phyloP scores from a whole-genome alignment of 305 asterid species.

The Fraxinus xanthoxyloides region DNA sequence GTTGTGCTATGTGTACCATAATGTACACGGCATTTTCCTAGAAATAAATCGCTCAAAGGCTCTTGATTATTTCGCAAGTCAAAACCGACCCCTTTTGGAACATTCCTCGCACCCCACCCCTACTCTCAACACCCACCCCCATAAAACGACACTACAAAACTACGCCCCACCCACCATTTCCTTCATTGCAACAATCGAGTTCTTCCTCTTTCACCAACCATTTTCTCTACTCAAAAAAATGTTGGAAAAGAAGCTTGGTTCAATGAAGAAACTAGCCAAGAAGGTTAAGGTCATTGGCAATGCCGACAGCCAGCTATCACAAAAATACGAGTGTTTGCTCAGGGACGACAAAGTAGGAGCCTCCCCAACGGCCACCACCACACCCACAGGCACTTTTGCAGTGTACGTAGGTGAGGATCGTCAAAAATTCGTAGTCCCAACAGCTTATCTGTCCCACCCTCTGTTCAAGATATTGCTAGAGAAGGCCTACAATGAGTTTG shows the following conservation, averaged over 20 bases:
- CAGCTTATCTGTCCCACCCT: conserved; percentile 69
- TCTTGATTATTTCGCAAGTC: conserved; percentile 25
- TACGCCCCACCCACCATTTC: conserved; percentile 21
- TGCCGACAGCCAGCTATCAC: conserved; percentile 16
- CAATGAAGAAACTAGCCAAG: conserved; percentile 59
- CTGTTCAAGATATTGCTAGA: conserved; percentile 69
- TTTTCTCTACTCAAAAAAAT: conserved; percentile 22
- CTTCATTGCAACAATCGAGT: conserved; percentile 19
- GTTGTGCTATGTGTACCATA: too few relatives aligned
- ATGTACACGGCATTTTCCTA: too few relatives aligned
- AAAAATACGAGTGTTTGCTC: conserved; percentile 35
- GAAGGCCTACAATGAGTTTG: conserved; percentile 65
- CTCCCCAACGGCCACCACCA: conserved; percentile 25
- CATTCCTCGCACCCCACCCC: not conserved
- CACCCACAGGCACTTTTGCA: conserved; percentile 56
- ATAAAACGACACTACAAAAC: conserved; percentile 36
- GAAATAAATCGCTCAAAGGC: conserved; percentile 27
- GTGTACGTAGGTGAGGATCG: conserved; percentile 74
- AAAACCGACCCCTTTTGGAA: conserved; percentile 6
- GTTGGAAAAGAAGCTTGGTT: conserved; percentile 56
- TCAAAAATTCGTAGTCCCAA: conserved; percentile 56
- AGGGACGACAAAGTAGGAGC: conserved; percentile 22
- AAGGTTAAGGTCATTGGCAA: conserved; percentile 31
- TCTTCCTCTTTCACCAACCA: not conserved
- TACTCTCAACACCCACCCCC: not conserved